These are phyloP conservation scores for Solanum chilense DNA, from an alignment of 257 asterid genomes.

Conservation along the genomic window DNA sequence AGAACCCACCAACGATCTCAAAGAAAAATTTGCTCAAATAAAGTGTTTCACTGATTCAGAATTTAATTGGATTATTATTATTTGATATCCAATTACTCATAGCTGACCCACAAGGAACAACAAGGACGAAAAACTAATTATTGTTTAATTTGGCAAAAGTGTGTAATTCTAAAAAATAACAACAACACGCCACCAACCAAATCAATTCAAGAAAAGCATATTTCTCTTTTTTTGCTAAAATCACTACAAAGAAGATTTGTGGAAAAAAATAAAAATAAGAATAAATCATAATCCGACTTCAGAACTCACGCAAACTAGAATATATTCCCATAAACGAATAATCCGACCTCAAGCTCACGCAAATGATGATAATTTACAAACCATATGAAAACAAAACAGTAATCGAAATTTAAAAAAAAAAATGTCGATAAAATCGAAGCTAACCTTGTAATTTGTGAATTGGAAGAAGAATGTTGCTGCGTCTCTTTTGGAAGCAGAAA, in stretches of 20 bases:
- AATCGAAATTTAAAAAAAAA: background rate
- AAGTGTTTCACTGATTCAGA: background rate
- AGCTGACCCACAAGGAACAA: background rate
- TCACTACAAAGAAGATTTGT: background rate
- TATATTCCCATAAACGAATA: background rate
- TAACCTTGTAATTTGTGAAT: background rate
- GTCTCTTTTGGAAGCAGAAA: background rate
- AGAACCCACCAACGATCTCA: background rate
- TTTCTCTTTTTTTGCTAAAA: background rate
- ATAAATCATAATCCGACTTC: background rate
- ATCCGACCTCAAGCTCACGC: background rate
- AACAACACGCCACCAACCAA: background rate
- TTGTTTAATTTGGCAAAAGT: background rate
- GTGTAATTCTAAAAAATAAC: background rate
- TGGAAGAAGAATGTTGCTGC: background rate
- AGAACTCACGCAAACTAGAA: background rate
- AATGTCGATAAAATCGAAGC: background rate
- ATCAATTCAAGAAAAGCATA: background rate
- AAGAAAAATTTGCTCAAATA: background rate
- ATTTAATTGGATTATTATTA: background rate
- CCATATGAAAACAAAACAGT: background rate
- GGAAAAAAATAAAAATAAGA: background rate
- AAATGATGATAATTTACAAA: background rate
- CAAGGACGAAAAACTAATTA: background rate
- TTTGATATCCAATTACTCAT: background rate